Percentiles rank a stretch among this genome's conserved stretches.
Evolutionary conservation across 176 grass and related monocot species (phyloP).

Genomic region (Triticum dicoccoides): DNA sequence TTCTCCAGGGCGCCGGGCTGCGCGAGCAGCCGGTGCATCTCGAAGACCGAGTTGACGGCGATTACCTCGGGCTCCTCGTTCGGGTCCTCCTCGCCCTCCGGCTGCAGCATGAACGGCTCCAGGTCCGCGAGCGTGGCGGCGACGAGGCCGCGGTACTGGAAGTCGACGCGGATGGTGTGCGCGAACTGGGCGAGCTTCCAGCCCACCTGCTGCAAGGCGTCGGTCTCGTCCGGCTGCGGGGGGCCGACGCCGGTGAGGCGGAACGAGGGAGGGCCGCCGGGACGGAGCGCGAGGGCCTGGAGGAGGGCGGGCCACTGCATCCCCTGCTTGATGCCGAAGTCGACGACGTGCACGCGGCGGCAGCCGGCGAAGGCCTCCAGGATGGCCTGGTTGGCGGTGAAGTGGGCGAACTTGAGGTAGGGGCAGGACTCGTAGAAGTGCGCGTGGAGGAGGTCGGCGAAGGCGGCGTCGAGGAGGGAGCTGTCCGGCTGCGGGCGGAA

Average conservation of each 20-base stretch:
- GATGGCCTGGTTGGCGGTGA: slow-evolving; percentile 97
- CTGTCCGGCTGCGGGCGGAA: slow-evolving; percentile 44
- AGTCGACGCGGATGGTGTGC: slow-evolving; percentile 74
- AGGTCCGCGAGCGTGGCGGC: slow-evolving; percentile 76
- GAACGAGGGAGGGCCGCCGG: slow-evolving; percentile 73
- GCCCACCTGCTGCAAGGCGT: slow-evolving; percentile 82
- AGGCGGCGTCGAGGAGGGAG: slow-evolving; percentile 68
- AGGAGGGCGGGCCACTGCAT: slow-evolving; percentile 96
- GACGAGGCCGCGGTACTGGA: slow-evolving; percentile 81
- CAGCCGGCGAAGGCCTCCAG: slow-evolving; percentile 85
- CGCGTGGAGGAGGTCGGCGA: slow-evolving; percentile 74
- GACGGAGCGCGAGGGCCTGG: slow-evolving; percentile 89
- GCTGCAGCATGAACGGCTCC: slow-evolving; percentile 75
- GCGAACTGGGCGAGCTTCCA: slow-evolving; percentile 87
- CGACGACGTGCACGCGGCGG: slow-evolving; percentile 86
- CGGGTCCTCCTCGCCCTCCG: slow-evolving; percentile 26
- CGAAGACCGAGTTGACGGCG: slow-evolving; percentile 83
- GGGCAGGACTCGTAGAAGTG: slow-evolving; percentile 99
- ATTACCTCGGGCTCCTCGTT: slow-evolving; percentile 69
- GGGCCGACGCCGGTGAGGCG: slow-evolving; percentile 83
- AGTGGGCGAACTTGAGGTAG: slow-evolving; percentile 99
- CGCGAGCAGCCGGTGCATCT: slow-evolving; percentile 77
- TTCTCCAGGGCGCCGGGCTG: slow-evolving; percentile 77
- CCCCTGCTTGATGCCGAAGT: slow-evolving; percentile 95
- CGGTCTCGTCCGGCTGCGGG: slow-evolving; percentile 74